Evolutionary conservation across 306 rosid genomes (phyloP).

Genomic region (Inga leiocalycina): DNA sequence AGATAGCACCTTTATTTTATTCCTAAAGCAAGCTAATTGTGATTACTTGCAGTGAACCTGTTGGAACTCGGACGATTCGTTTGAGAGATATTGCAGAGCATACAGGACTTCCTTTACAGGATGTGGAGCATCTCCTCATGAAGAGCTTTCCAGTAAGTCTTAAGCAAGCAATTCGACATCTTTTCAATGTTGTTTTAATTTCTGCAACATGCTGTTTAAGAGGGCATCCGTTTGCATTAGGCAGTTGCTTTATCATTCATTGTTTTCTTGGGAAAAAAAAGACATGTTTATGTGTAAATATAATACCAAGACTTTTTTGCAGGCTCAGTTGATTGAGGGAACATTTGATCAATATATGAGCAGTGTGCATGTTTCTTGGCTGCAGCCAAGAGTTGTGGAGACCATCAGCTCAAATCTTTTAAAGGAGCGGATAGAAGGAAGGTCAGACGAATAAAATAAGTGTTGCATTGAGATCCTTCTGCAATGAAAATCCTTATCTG

Average conservation of each 20-base stretch:
- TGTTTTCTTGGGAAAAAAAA: neutral
- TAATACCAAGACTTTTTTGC: constrained; percentile 25
- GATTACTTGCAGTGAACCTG: constrained; percentile 75
- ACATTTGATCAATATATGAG: constrained; percentile 92
- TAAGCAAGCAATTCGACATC: neutral
- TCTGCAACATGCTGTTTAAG: neutral
- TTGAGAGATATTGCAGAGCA: constrained; percentile 83
- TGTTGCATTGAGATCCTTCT: no score
- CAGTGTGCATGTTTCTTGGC: constrained; percentile 96
- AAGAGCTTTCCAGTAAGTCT: constrained; percentile 93
- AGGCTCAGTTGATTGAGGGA: constrained; percentile 98
- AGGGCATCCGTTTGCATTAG: neutral
- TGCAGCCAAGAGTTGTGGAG: constrained; percentile 95
- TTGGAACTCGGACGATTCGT: constrained; percentile 92
- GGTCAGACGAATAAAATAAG: no score
- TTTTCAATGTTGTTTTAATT: neutral
- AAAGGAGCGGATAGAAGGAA: no score
- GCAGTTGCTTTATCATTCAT: neutral
- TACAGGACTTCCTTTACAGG: constrained; percentile 88
- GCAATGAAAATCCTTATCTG: neutral
- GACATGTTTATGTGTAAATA: neutral
- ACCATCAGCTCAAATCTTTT: constrained; percentile 63
- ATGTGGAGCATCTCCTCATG: constrained; percentile 95
- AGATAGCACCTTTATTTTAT: neutral
- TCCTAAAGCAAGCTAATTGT: constrained; percentile 2